Conservation (phyloP, 2,329 filamentous ascomycete genomes). For the Beauveria brongniartii region DNA sequence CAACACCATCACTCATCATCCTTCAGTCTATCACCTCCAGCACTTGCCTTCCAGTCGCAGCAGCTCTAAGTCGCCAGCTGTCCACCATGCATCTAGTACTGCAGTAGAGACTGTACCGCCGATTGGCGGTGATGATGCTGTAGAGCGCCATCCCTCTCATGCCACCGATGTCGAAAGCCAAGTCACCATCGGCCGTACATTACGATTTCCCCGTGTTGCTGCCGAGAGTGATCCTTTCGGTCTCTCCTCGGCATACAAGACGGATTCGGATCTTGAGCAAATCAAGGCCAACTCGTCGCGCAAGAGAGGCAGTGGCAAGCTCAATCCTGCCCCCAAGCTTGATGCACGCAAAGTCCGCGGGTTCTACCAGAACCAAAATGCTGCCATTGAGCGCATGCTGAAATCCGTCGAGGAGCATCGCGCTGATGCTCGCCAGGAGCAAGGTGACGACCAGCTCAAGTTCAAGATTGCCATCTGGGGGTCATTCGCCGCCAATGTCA, state of each 20-base stretch:
- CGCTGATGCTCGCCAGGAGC: constrained; percentile 70
- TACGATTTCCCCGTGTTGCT: constrained; percentile 49
- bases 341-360: constrained; percentile 54
- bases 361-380: constrained; percentile 89
- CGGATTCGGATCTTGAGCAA: constrained; percentile 62
- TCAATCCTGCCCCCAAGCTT: constrained; percentile 19
- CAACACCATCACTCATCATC: constrained; percentile 35
- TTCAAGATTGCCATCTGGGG: constrained; percentile 59
- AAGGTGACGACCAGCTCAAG: constrained; percentile 72
- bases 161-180: constrained; percentile 42
- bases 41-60: constrained; percentile 21
- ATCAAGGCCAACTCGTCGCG: constrained; percentile 76
- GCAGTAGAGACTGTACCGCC: constrained; percentile 33
- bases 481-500: constrained; percentile 70
- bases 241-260: constrained; percentile 70
- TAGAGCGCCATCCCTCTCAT: constrained; percentile 34
- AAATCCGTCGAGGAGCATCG: constrained; percentile 91
- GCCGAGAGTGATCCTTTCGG: constrained; percentile 71
- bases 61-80: constrained; percentile 21
- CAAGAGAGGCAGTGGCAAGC: constrained; percentile 50
- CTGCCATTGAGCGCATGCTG: constrained; percentile 83
- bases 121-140: constrained; percentile 27
- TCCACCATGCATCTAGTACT: constrained; percentile 34
- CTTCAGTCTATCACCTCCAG: constrained; percentile 35
- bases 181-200: constrained; percentile 24